phyloP scores from a whole-genome alignment of 2,329 filamentous ascomycete genomes.

The Aspergillus viridinutans region DNA sequence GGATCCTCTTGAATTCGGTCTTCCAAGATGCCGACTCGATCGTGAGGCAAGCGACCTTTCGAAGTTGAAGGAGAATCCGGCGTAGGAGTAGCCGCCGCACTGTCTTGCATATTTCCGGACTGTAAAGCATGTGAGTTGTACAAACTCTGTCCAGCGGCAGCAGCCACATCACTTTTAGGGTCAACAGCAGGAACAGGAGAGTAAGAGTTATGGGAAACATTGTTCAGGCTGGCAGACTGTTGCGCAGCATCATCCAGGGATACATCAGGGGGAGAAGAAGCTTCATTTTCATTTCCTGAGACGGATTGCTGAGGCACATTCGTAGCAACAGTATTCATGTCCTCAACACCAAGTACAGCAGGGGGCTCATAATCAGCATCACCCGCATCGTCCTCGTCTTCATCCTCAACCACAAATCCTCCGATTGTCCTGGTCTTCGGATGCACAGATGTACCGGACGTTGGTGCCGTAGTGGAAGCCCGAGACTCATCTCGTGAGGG shows the following conservation, averaged over 20 bases:
- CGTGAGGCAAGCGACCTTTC: slow-evolving; percentile 61
- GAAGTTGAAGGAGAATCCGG: slow-evolving; percentile 44
- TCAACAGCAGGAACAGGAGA: slow-evolving; percentile 42
- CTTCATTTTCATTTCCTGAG: slow-evolving; percentile 55
- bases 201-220: slow-evolving; percentile 50
- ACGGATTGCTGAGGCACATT: slow-evolving; percentile 50
- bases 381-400: slow-evolving; percentile 53
- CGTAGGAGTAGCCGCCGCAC: slow-evolving; percentile 35
- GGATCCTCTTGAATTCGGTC: slow-evolving; percentile 89
- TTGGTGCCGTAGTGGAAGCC: slow-evolving; percentile 28
- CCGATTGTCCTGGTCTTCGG: slow-evolving; percentile 52
- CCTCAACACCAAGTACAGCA: slow-evolving; percentile 47
- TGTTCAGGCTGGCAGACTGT: slow-evolving; percentile 44
- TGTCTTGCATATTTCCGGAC: slow-evolving; percentile 31
- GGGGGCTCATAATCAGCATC: slow-evolving; percentile 52
- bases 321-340: slow-evolving; percentile 46
- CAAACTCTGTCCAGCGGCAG: slow-evolving; percentile 33
- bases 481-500: slow-evolving; percentile 34
- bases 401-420: slow-evolving; percentile 61
- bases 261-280: slow-evolving; percentile 55
- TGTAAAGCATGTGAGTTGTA: slow-evolving; percentile 33
- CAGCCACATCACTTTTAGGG: slow-evolving; percentile 40
- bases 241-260: slow-evolving; percentile 56
- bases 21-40: slow-evolving; percentile 76
- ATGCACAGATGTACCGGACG: slow-evolving; percentile 29